Conservation (phyloP, 345 rosid genomes). For the Arabis hirsuta region DNA sequence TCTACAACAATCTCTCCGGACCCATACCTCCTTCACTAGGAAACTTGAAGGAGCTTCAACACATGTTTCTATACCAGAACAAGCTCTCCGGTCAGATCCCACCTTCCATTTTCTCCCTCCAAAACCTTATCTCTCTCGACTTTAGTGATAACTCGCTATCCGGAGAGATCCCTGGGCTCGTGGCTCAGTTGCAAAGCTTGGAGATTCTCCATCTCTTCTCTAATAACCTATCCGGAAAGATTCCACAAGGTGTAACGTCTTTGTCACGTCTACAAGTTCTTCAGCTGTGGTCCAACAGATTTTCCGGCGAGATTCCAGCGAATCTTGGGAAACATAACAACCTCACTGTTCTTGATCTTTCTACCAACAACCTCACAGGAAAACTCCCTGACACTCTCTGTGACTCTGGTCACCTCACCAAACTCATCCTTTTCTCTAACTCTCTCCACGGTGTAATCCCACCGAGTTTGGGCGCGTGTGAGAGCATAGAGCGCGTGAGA, state of each 20-base stretch:
- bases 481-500: slow-evolving; percentile 69
- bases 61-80: slow-evolving; percentile 82
- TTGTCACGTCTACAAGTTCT: slow-evolving; percentile 81
- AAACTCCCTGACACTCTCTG: slow-evolving; percentile 69
- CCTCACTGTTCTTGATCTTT: slow-evolving; percentile 81
- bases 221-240: slow-evolving; percentile 66
- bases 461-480: slow-evolving; percentile 53
- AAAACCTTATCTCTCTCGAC: slow-evolving; percentile 70
- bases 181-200: slow-evolving; percentile 58
- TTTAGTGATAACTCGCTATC: slow-evolving; percentile 74
- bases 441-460: slow-evolving; percentile 70
- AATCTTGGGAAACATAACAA: slow-evolving; percentile 66
- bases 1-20: slow-evolving; percentile 84
- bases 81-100: slow-evolving; percentile 71
- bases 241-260: slow-evolving; percentile 61
- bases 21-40: slow-evolving; percentile 69
- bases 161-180: slow-evolving; percentile 71
- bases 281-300: slow-evolving; percentile 82
- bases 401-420: slow-evolving; percentile 65
- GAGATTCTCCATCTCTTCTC: slow-evolving; percentile 90
- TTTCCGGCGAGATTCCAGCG: slow-evolving; percentile 72
- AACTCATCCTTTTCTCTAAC: slow-evolving; percentile 88
- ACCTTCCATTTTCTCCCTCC: slow-evolving; percentile 54
- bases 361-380: slow-evolving; percentile 77
- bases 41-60: slow-evolving; percentile 58